phyloP scores from a whole-genome alignment of 2,329 filamentous ascomycete species.

The Parascedosporium putredinis region DNA sequence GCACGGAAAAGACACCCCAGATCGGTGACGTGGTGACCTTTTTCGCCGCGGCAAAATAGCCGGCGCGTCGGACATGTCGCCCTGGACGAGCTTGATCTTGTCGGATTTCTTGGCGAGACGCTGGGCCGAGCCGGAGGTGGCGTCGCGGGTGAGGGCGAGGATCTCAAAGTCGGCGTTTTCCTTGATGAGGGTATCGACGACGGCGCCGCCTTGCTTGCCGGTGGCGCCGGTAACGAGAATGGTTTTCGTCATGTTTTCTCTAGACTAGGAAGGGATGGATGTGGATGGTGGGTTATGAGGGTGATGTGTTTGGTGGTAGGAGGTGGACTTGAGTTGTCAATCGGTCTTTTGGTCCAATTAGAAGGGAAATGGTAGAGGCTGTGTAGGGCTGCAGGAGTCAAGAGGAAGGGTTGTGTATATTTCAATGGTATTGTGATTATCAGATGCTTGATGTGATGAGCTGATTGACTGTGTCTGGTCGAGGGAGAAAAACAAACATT shows the following conservation, averaged over 20 bases:
- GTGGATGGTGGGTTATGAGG: not conserved
- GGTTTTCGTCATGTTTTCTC: constrained; percentile 18
- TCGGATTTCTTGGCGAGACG: constrained; percentile 31
- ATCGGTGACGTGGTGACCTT: constrained; percentile 21
- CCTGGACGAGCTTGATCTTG: constrained; percentile 44
- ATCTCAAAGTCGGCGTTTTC: constrained; percentile 33
- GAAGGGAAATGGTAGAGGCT: no score
- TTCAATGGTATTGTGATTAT: no score
- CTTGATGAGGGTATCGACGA: constrained; percentile 20
- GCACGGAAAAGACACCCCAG: constrained; percentile 53
- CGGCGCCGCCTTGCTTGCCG: constrained; percentile 26
- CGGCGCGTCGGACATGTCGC: constrained; percentile 41
- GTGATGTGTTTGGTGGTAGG: not conserved
- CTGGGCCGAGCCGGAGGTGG: constrained; percentile 37
- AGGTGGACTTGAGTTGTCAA: no score
- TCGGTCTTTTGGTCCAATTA: no score
- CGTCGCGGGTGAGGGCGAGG: constrained; percentile 51
- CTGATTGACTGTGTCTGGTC: no score
- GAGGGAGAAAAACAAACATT: no score
- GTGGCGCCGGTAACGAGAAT: constrained; percentile 25
- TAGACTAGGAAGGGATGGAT: no score
- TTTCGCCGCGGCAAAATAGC: constrained; percentile 37
- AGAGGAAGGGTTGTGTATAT: no score
- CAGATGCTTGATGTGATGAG: no score
- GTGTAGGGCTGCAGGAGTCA: no score